Conservation (phyloP, 2,329 filamentous ascomycete species). For the Aspergillus fumigatus region DNA sequence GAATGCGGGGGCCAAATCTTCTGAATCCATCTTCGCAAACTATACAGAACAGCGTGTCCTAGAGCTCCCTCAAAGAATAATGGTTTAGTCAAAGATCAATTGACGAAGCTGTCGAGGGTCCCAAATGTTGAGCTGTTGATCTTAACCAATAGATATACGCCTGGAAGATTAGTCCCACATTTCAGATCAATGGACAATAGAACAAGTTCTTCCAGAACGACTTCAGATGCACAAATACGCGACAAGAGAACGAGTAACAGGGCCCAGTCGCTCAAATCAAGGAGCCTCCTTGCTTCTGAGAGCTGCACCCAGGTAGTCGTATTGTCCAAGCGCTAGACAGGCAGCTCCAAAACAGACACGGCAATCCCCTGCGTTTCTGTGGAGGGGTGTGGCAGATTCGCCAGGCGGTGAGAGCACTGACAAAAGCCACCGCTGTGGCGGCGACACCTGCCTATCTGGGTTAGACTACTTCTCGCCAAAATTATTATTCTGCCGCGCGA, state of each 20-base stretch:
- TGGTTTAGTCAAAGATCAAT: neutral
- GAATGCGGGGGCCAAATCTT: conserved; percentile 45
- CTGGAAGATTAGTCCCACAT: conserved; percentile 11
- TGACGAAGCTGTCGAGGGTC: neutral
- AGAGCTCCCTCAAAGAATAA: neutral
- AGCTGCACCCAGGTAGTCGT: neutral
- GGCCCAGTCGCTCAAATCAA: neutral
- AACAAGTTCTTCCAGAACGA: neutral
- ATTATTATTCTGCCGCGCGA: conserved; percentile 6
- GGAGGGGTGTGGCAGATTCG: conserved; percentile 23
- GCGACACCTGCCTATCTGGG: conserved; percentile 28
- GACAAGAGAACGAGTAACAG: neutral
- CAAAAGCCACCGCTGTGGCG: conserved; percentile 14
- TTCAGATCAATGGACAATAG: conserved; percentile 1
- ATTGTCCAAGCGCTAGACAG: neutral
- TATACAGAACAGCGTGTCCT: conserved; percentile 3
- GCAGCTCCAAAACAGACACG: neutral
- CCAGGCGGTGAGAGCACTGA: conserved; percentile 1
- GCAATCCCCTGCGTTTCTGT: conserved; percentile 18
- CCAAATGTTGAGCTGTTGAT: neutral
- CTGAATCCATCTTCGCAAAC: conserved; percentile 29
- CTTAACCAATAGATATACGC: neutral
- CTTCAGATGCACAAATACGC: neutral
- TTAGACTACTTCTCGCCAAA: conserved; percentile 12
- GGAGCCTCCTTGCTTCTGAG: neutral